Base-by-base conservation (phyloP, 352 stramenopile species). In the Thraustochytrium striatum region DNA sequence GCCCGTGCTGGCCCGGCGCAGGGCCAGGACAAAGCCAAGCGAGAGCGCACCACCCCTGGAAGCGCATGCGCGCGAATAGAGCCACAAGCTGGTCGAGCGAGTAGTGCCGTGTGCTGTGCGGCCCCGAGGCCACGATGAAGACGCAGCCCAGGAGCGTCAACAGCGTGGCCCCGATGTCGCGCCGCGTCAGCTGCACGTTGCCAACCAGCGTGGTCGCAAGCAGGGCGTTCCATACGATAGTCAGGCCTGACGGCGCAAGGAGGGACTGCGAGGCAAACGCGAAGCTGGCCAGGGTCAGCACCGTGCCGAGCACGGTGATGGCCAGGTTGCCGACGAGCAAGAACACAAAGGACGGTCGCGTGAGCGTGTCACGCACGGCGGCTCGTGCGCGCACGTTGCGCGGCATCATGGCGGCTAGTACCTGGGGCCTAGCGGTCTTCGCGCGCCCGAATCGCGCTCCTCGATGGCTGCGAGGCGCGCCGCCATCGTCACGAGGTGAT, bases 301-400 rank as follows among this genome's bases (percentile, higher is more conserved):
- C n/a, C 47, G 65, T 75, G 9, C 65, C 65, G 35, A 75, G 65
- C n/a, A 75, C 36, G 44, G 65, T 75, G 41, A 75, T 75, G 43
- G 65, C 65, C 35, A 75, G 41, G 52, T 75, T 75, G 50, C 65
- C 65, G 39, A 30, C 65, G 16, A 75, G 9, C 65, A 39, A 75
- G 32, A 30, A 58, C 44, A 75, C 28, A 30, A 61, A 21, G 13
- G 65, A 75, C 19, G 65, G 65, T 32, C 65, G 32, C 35, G 25
- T 25, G 11, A 50, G 16, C 8, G 43, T 55, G 11, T 30, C 25
- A 25, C n/a, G 5, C 35, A 75, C 65, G 28, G 5, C 3, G 32
- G n/a, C 30, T 25, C 65, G 65, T 21, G 52, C 32, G 7, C 7
- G 7, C 8, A 3, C 8, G 30, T 75, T 75, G 41, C 25, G 16